Base-by-base conservation (phyloP, 1,139 yeast species). In the Trichomonascaceae sp. region DNA sequence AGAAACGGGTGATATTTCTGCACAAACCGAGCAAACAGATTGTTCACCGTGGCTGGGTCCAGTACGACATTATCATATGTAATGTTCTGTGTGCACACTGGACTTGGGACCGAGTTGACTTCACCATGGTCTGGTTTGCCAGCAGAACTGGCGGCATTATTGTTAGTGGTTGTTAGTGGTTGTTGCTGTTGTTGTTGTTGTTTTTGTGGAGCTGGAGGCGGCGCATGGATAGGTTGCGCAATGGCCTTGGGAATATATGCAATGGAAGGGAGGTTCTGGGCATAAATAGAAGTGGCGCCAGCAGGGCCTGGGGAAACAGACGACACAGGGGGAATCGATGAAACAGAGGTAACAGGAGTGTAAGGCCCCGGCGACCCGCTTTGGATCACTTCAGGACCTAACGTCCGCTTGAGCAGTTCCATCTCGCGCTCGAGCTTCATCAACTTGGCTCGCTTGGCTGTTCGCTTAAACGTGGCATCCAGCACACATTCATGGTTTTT, bases 341-440 rank as follows among this genome's bases (percentile, higher is more conserved):
- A 16, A 28, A 31, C 28, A 16, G 35, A 26, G 4, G 28, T 17
- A 8, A 27, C 20, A 4, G 5, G 8, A 13, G 20, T 17, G 15
- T 32, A 28, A 11, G 28, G 5, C 59, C 13, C 71, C 69, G 37
- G 82, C 56, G 28, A 74, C 68, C 43, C 67, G 65, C 45, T 79
- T 71, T 42, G 87, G 59, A 44, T 73, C 81, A n/a, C n/a, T 6
- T 20, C 23, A 20, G 23, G 6, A 20, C 11, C 23, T 6, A 20
- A 11, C 11, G 6, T 6, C 9, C 23, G 6, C 23, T 11, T 6
- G 9, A 20, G 11, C 9, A 6, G 23, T 37, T 68, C 65, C 46
- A 79, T 78, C 52, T 87, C 93, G 45, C 67, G 69, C 50, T 87
- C 97, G 34, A 89, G 75, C 51, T 78, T 82, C 17, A 81, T 89